A percentile compares a stretch with the other conserved stretches of the same genome.
Evolutionary conservation across 306 rosid species (phyloP).

Genomic region (Coriaria nepalensis): DNA sequence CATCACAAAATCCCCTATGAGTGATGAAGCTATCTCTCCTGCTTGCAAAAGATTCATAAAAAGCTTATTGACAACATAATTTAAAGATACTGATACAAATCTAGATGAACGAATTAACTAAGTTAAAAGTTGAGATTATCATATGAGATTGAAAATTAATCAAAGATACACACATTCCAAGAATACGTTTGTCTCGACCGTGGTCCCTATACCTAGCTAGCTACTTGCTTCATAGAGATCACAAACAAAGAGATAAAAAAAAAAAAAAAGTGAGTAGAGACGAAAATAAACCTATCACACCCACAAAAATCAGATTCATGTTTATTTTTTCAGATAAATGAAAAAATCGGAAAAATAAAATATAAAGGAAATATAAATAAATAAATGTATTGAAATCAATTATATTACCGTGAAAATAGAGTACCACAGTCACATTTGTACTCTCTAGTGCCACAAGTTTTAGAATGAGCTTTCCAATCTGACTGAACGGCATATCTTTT

Average conservation of each 20-base stretch:
- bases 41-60: slow-evolving; percentile 13
- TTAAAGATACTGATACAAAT: neutral
- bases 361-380: neutral
- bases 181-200: too few relatives aligned
- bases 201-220: too few relatives aligned
- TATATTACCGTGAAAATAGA: slow-evolving; percentile 62
- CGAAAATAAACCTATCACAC: neutral
- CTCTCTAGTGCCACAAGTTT: slow-evolving; percentile 82
- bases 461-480: slow-evolving; percentile 85
- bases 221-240: too few relatives aligned
- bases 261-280: too few relatives aligned
- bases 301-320: slow-evolving; percentile 16
- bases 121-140: too few relatives aligned
- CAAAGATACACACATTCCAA: too few relatives aligned
- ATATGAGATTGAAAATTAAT: too few relatives aligned
- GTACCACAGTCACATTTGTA: slow-evolving; percentile 91
- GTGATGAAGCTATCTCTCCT: slow-evolving; percentile 93
- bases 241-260: too few relatives aligned
- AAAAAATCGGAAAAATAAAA: neutral
- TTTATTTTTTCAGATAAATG: slow-evolving; percentile 1
- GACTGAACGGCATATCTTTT: slow-evolving; percentile 87
- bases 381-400: neutral
- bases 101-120: neutral
- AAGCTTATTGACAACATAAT: too few relatives aligned
- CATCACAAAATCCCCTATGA: slow-evolving; percentile 87